A percentile compares a stretch with the other conserved stretches of the same genome.
These are phyloP conservation scores for Hebeloma cylindrosporum DNA, from an alignment of 768 basidiomycete genomes.

Conservation along the genomic window DNA sequence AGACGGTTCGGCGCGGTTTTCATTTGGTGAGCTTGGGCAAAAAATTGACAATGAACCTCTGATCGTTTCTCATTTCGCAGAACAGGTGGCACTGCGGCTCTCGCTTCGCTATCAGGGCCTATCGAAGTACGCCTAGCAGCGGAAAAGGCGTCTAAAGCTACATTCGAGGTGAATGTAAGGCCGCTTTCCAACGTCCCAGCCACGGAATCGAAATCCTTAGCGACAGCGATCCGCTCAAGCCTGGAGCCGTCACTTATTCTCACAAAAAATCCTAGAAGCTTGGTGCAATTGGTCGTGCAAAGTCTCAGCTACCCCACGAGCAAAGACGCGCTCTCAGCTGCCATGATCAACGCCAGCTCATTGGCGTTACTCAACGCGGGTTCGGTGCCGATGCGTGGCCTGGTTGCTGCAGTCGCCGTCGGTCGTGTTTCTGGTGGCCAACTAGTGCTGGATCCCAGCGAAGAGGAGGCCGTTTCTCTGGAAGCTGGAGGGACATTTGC, in stretches of 20 bases:
- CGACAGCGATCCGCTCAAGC: conserved; percentile 51
- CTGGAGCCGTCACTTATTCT: conserved; percentile 67
- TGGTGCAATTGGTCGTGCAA: conserved; percentile 80
- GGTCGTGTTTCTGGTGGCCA: conserved; percentile 34
- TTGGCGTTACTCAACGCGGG: conserved; percentile 68
- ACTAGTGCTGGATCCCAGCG: conserved; percentile 54
- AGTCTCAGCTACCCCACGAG: conserved; percentile 37
- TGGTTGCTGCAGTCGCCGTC: conserved; percentile 68
- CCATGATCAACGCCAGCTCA: conserved; percentile 69
- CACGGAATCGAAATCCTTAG: conserved; percentile 64
- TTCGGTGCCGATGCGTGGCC: conserved; percentile 72
- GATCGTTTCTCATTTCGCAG: conserved; percentile 5
- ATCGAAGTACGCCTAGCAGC: conserved; percentile 69
- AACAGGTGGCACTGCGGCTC: conserved; percentile 41
- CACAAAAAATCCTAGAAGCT: conserved; percentile 64
- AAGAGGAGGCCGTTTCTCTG: conserved; percentile 37
- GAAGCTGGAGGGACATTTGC: conserved; percentile 65
- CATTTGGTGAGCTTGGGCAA: conserved; percentile 44
- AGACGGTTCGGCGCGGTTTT: conserved; percentile 76
- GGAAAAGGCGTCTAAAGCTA: conserved; percentile 71
- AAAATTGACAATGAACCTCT: neutral
- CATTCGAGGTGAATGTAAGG: conserved; percentile 72
- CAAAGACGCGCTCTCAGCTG: conserved; percentile 51
- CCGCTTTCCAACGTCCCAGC: conserved; percentile 70
- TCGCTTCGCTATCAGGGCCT: conserved; percentile 79